These are phyloP conservation scores for Aquilaria agallochum DNA, from an alignment of 441 rosid genomes.

Conservation along the genomic window DNA sequence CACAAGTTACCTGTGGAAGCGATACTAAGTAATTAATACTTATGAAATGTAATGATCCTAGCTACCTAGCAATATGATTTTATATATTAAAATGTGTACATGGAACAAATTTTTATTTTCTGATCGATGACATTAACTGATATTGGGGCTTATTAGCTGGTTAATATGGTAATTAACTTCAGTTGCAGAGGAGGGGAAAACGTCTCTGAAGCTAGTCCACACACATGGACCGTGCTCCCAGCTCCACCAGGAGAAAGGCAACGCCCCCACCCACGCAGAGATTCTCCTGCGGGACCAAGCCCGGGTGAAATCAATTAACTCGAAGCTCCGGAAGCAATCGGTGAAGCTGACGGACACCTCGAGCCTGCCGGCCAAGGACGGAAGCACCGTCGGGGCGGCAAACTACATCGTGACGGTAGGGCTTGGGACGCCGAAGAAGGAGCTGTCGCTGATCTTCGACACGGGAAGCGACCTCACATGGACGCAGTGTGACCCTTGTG, in stretches of 20 bases:
- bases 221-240: conserved; percentile 71
- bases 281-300: conserved; percentile 51
- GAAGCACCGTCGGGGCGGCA: conserved; percentile 51
- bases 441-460: conserved; percentile 50
- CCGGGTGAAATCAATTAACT: conserved; percentile 47
- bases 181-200: conserved; percentile 26
- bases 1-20: too few species aligned
- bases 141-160: too few species aligned
- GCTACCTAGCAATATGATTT: not conserved
- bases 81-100: not conserved
- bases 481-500: conserved; percentile 77
- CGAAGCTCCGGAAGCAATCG: conserved; percentile 19
- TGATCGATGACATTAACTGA: too few species aligned
- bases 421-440: conserved; percentile 50
- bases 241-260: conserved; percentile 14
- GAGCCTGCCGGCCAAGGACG: conserved; percentile 47
- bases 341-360: conserved; percentile 23
- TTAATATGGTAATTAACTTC: conserved; percentile 6
- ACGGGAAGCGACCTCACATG: conserved; percentile 76
- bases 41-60: too few species aligned
- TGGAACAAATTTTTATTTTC: too few species aligned
- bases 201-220: conserved; percentile 55
- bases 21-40: too few species aligned
- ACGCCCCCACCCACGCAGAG: conserved; percentile 29
- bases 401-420: conserved; percentile 57